Base-by-base conservation (phyloP, 768 basidiomycete genomes). In the Russula vinacea region DNA sequence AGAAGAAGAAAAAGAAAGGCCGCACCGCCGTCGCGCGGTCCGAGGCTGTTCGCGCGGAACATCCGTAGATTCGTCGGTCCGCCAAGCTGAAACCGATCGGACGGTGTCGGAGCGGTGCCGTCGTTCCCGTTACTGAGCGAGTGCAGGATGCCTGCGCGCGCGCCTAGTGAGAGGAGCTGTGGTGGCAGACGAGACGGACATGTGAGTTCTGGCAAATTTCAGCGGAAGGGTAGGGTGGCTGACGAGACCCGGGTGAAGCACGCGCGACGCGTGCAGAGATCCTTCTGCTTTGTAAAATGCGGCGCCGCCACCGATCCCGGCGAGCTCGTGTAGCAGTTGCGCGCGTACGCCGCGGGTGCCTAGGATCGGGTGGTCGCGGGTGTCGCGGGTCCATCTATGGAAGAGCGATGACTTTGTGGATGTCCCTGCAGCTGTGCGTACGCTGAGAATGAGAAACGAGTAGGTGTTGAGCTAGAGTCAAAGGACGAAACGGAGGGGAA, bases 41-140 rank as follows among this genome's bases (percentile, higher is more conserved):
- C 94, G 77, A 97, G 78, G 4, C 86, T 79, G 70, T 90, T 92
- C 7, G 80, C 78, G 50, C 81, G 81, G 76, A 96, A 95, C 56
- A 84, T 83, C 6, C 97, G 80, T 0, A 98, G 80, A 58, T 86
- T 92, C 8, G 88, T 83, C 0, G 97, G 94, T 0, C 97, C 97
- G 29, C 97, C 97, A 0, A 98, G 81, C 68, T 96, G 94, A 74
- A 94, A 94, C 6, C 94, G 85, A 75, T 99, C 97, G 1, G 86
- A 81, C 70, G 92, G 89, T 26, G 85, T 80, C 8, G 83, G 80
- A 14, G 78, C 74, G 13, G 77, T 76, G 33, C 35, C 33, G 16
- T 49, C 17, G 3, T 50, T 58, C 10, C 45, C 42, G 7, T 24
- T 39, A 14, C 44, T 14, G 8, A 96, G 73, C 53, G 86, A 83